A percentile compares a stretch with the other conserved stretches of the same genome.
phyloP scores from a whole-genome alignment of 2,329 filamentous ascomycete species.

The Sarocladium kiliense region DNA sequence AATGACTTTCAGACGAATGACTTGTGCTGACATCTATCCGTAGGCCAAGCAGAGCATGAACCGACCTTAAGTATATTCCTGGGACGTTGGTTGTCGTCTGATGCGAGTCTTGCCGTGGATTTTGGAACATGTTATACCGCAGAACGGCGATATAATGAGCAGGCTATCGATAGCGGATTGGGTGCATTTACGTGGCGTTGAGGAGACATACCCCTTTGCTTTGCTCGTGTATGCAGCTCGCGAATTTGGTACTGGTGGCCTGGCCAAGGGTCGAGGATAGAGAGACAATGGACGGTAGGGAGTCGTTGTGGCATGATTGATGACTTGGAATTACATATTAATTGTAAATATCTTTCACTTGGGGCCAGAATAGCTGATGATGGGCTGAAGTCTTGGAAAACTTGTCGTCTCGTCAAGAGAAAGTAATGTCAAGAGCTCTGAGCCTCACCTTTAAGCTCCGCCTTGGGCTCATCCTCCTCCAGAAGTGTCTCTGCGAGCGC shows the following conservation, averaged over 20 bases:
- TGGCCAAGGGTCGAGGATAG: background rate
- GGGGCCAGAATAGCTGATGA: background rate
- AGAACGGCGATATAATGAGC: background rate
- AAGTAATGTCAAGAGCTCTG: too few species aligned
- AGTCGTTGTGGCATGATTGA: conserved; percentile 1
- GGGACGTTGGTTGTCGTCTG: background rate
- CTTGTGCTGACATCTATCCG: background rate
- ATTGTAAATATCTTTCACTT: conserved; percentile 1
- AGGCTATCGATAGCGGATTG: conserved; percentile 4
- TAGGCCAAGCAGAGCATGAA: conserved; percentile 48
- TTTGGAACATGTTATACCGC: conserved; percentile 3
- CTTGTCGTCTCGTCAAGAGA: too few species aligned
- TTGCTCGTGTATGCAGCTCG: conserved; percentile 5
- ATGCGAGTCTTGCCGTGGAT: conserved; percentile 5
- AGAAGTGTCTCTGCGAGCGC: conserved; percentile 17
- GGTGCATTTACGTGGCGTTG: conserved; percentile 29
- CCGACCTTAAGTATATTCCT: conserved; percentile 26
- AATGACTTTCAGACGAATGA: background rate
- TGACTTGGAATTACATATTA: conserved; percentile 3
- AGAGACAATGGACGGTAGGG: background rate
- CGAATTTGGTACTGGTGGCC: background rate
- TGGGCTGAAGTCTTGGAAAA: background rate
- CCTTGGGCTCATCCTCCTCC: conserved; percentile 5
- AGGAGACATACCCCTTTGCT: conserved; percentile 24
- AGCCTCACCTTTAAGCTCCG: too few species aligned